These are phyloP conservation scores for Metarhizium humberi DNA, from an alignment of 2,329 filamentous ascomycete species.

Conservation along the genomic window DNA sequence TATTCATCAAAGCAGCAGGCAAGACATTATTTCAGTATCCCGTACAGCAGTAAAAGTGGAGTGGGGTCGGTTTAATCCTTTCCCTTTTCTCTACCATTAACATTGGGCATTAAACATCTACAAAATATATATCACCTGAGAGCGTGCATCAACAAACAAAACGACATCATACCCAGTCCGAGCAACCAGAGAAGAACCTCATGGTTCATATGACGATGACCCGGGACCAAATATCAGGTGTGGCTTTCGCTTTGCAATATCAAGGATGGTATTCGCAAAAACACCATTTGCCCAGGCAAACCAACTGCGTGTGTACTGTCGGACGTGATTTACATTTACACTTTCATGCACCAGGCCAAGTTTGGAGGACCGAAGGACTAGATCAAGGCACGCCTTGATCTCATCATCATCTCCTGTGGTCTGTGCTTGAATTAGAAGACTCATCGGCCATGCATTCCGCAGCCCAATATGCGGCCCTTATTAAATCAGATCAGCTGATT, in stretches of 20 bases:
- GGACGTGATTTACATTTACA: conserved; percentile 62
- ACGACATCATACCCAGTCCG: neutral
- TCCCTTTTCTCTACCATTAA: too few species aligned
- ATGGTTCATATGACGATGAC: conserved; percentile 47
- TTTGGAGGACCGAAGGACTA: conserved; percentile 66
- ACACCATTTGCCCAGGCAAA: conserved; percentile 98
- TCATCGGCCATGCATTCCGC: conserved; percentile 96
- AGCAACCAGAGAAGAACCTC: conserved; percentile 4
- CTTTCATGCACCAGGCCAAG: conserved; percentile 88
- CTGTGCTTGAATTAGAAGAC: conserved; percentile 80
- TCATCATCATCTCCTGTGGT: conserved; percentile 77
- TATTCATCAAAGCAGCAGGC: too few species aligned
- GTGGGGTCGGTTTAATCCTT: too few species aligned
- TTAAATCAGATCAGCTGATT: conserved; percentile 7
- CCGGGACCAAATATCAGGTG: conserved; percentile 71
- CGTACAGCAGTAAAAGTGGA: too few species aligned
- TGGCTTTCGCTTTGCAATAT: conserved; percentile 81
- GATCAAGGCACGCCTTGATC: conserved; percentile 61
- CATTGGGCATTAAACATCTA: too few species aligned
- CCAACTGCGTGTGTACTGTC: conserved; percentile 80
- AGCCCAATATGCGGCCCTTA: conserved; percentile 63
- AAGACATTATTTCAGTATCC: too few species aligned
- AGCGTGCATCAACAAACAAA: neutral
- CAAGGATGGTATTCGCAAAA: conserved; percentile 84
- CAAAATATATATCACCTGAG: neutral